Conservation (phyloP, 768 basidiomycete species). For the Steccherinum ochraceum region DNA sequence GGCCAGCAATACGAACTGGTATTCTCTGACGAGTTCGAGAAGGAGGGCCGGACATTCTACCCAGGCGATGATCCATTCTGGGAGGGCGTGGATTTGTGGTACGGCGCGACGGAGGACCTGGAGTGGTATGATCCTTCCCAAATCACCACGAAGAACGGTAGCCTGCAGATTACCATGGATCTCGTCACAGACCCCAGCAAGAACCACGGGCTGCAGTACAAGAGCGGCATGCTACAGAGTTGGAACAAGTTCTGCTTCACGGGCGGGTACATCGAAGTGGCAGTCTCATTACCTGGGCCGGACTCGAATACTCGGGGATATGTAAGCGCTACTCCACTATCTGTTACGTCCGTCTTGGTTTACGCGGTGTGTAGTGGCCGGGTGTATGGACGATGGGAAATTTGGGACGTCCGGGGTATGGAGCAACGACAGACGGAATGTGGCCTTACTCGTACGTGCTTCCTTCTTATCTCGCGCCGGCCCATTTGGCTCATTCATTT, state of each 20-base stretch:
- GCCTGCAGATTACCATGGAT: constrained; percentile 67
- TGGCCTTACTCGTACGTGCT: constrained; percentile 72
- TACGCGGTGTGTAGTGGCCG: constrained; percentile 51
- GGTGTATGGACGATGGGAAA: constrained; percentile 90
- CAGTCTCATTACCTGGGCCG: constrained; percentile 52
- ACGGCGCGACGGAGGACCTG: constrained; percentile 59
- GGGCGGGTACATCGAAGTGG: constrained; percentile 67
- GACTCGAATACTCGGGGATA: constrained; percentile 43
- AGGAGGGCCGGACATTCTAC: constrained; percentile 43
- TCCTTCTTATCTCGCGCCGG: no score
- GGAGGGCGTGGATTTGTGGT: constrained; percentile 72
- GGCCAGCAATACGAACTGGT: constrained; percentile 60
- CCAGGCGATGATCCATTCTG: constrained; percentile 64
- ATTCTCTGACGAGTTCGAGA: constrained; percentile 62
- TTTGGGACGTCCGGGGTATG: constrained; percentile 74
- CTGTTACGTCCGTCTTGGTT: not conserved
- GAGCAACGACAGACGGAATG: constrained; percentile 71
- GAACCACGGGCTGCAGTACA: constrained; percentile 57
- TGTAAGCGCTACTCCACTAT: constrained; percentile 25
- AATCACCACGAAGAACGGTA: constrained; percentile 59
- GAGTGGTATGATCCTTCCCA: constrained; percentile 75
- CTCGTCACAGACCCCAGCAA: constrained; percentile 22
- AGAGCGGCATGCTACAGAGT: constrained; percentile 75
- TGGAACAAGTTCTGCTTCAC: constrained; percentile 93
- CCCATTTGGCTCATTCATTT: not conserved